These are phyloP conservation scores for Leccinellum luteum DNA, from an alignment of 768 basidiomycete genomes.

Conservation along the genomic window DNA sequence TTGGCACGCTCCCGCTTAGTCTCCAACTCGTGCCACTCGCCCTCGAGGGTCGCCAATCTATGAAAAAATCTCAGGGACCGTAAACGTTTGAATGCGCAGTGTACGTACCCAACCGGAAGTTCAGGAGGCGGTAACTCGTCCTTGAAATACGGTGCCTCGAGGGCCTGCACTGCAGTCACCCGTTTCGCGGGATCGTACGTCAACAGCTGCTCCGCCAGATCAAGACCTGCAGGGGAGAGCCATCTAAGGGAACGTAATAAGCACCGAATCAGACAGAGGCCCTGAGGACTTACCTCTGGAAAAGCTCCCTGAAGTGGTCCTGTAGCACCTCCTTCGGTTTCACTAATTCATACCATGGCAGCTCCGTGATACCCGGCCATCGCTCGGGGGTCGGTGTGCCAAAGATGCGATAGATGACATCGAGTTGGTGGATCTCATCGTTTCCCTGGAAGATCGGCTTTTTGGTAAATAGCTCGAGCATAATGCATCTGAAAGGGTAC, in stretches of 20 bases:
- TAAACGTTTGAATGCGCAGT: neutral
- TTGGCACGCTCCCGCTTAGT: constrained; percentile 88
- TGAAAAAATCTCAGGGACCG: constrained; percentile 1
- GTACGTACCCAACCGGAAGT: constrained; percentile 73
- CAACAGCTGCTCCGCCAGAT: constrained; percentile 81
- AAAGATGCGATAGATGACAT: constrained; percentile 86
- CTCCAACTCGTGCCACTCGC: constrained; percentile 98
- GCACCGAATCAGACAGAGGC: neutral
- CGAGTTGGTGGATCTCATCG: constrained; percentile 96
- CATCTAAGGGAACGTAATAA: constrained; percentile 48
- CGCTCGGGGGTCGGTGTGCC: constrained; percentile 82
- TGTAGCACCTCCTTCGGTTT: constrained; percentile 76
- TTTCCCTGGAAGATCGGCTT: constrained; percentile 97
- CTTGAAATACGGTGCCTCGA: constrained; percentile 81
- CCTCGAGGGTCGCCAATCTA: constrained; percentile 78
- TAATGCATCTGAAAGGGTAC: constrained; percentile 73
- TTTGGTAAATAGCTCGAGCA: constrained; percentile 94
- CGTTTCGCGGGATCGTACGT: constrained; percentile 78
- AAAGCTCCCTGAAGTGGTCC: constrained; percentile 80
- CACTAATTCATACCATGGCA: constrained; percentile 99
- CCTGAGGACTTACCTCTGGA: constrained; percentile 63
- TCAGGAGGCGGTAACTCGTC: constrained; percentile 72
- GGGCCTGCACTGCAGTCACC: constrained; percentile 74
- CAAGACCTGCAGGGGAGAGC: constrained; percentile 81
- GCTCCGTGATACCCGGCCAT: constrained; percentile 78